Evolutionary conservation across 2,329 filamentous ascomycete species (phyloP).

Genomic region (Aureobasidium leucospermi): DNA sequence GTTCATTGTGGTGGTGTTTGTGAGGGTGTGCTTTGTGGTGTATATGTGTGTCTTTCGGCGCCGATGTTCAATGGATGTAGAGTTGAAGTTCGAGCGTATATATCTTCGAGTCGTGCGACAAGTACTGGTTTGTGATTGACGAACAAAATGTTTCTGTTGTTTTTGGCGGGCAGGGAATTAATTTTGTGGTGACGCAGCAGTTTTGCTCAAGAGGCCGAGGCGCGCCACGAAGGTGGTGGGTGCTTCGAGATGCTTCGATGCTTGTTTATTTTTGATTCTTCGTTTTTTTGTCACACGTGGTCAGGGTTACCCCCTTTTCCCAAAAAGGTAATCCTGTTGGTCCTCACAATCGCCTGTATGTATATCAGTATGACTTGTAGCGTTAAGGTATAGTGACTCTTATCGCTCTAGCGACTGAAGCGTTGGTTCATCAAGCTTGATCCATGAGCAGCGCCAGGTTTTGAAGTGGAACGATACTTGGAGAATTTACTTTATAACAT

Average conservation of each 20-base stretch:
- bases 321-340: neutral
- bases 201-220: neutral
- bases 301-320: neutral
- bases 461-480: too few relatives aligned
- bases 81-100: neutral
- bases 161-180: neutral
- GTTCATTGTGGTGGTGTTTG: conserved; percentile 32
- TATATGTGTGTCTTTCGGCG: neutral
- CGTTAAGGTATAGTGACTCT: too few relatives aligned
- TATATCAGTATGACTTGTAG: too few relatives aligned
- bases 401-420: too few relatives aligned
- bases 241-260: conserved; percentile 17
- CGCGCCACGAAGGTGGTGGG: conserved; percentile 3
- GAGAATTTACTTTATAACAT: too few relatives aligned
- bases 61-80: neutral
- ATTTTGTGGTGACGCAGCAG: conserved; percentile 9
- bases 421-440: too few relatives aligned
- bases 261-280: neutral
- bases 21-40: neutral
- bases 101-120: too few relatives aligned
- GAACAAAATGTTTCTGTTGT: neutral
- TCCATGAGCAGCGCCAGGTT: too few relatives aligned
- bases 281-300: neutral
- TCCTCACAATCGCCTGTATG: too few relatives aligned
- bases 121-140: neutral